Percentiles rank a stretch among this genome's conserved stretches.
phyloP scores from a whole-genome alignment of 805 yeast genomes.

The Candida qinlingensis region DNA sequence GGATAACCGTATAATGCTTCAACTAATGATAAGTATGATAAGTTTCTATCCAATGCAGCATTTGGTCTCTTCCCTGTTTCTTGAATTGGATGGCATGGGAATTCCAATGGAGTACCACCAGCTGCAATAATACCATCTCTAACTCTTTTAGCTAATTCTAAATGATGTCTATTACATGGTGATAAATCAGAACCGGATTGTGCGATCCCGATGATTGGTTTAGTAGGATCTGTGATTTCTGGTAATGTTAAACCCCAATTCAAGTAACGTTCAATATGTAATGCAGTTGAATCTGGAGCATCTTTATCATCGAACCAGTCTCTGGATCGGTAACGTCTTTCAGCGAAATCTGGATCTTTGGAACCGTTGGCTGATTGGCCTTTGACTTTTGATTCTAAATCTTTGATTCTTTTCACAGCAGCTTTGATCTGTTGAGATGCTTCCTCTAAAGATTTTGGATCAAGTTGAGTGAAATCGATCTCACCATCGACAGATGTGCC shows the following conservation, averaged over 20 bases:
- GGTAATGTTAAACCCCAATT: background rate
- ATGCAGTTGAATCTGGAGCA: background rate
- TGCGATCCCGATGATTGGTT: background rate
- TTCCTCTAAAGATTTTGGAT: background rate
- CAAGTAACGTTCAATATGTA: background rate
- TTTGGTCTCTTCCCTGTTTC: background rate
- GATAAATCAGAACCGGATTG: background rate
- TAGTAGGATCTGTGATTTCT: background rate
- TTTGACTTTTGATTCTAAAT: background rate
- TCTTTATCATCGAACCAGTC: background rate
- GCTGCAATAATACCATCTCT: background rate
- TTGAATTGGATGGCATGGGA: background rate
- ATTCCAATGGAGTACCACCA: background rate
- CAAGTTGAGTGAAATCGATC: background rate
- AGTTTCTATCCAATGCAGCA: background rate
- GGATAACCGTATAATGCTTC: background rate
- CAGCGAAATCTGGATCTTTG: background rate
- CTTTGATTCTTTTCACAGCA: background rate
- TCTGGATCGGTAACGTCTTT: background rate
- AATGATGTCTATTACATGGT: background rate
- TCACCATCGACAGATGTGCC: background rate
- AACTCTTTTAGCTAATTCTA: background rate
- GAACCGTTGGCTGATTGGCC: background rate
- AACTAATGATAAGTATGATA: background rate
- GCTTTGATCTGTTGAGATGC: background rate